A percentile compares a stretch with the other conserved stretches of the same genome.
Conservation (phyloP, 2,329 filamentous ascomycete genomes). For the Exophiala lecanii-corni region DNA sequence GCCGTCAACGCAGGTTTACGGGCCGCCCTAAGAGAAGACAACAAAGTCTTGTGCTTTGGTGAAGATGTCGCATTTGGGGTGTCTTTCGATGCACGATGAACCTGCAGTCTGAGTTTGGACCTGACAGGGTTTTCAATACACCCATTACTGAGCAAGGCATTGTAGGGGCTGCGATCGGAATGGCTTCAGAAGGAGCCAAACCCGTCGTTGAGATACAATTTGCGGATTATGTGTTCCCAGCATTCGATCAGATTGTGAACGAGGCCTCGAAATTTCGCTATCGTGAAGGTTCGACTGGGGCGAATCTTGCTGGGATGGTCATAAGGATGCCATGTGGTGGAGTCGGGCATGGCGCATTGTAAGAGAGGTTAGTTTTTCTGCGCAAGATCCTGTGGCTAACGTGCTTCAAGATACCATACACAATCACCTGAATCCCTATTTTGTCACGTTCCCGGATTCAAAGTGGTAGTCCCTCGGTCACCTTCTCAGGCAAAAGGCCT, state of each 20-base stretch:
- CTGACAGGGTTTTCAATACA: conserved; percentile 90
- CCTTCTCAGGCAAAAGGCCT: conserved; percentile 86
- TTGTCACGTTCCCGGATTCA: conserved; percentile 77
- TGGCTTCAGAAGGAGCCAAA: conserved; percentile 83
- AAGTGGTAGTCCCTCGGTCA: conserved; percentile 80
- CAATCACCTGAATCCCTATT: conserved; percentile 87
- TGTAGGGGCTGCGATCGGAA: conserved; percentile 84
- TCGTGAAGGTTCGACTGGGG: conserved; percentile 61
- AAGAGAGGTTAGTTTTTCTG: conserved; percentile 42
- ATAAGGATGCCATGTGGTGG: conserved; percentile 89
- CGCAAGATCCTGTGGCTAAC: conserved; percentile 36
- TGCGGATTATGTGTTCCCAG: conserved; percentile 87
- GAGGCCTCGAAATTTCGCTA: conserved; percentile 87
- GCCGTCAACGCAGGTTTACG: conserved; percentile 86
- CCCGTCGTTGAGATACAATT: conserved; percentile 93
- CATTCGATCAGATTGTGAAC: conserved; percentile 90
- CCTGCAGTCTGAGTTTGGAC: conserved; percentile 78
- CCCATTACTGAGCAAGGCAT: conserved; percentile 91
- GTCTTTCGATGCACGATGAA: conserved; percentile 93
- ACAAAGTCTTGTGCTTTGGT: conserved; percentile 86
- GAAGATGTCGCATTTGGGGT: conserved; percentile 97
- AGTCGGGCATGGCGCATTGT: conserved; percentile 81
- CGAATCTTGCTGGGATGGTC: conserved; percentile 70
- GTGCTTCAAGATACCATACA: conserved; percentile 60
- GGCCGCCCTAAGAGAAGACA: conserved; percentile 74